phyloP scores from a whole-genome alignment of 768 basidiomycete species.

The Russula earlei region DNA sequence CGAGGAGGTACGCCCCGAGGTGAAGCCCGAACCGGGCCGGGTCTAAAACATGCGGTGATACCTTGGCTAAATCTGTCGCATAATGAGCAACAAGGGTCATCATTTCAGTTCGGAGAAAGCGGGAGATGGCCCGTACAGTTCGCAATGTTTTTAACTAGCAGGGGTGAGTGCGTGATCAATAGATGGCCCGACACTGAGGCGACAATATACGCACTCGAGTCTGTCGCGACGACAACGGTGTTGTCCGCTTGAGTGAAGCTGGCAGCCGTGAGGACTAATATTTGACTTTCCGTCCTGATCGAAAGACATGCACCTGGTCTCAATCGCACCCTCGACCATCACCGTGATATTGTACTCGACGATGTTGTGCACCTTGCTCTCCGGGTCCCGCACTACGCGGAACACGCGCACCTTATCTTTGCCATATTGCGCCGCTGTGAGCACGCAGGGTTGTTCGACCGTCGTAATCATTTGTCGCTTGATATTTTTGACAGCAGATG shows the following conservation, averaged over 20 bases:
- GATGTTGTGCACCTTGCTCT: slow-evolving; percentile 54
- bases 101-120: neutral
- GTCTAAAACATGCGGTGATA: slow-evolving; percentile 75
- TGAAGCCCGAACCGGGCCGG: slow-evolving; percentile 86
- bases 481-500: too few relatives aligned
- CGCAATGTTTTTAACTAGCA: slow-evolving; percentile 33
- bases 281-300: too few relatives aligned
- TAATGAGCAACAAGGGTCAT: neutral
- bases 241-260: slow-evolving; percentile 91
- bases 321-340: slow-evolving; percentile 77
- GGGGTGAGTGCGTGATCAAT: neutral
- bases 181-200: neutral
- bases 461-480: neutral
- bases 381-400: slow-evolving; percentile 56
- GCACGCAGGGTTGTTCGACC: slow-evolving; percentile 17
- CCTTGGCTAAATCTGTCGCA: slow-evolving; percentile 70
- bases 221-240: slow-evolving; percentile 79
- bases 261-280: neutral
- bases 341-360: slow-evolving; percentile 80
- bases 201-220: slow-evolving; percentile 41
- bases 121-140: slow-evolving; percentile 23
- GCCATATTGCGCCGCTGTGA: slow-evolving; percentile 60
- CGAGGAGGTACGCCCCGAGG: slow-evolving; percentile 72
- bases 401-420: slow-evolving; percentile 86
- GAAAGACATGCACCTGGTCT: slow-evolving; percentile 42